Conservation (phyloP, 2,329 filamentous ascomycete genomes). For the Raffaelea arxii region DNA sequence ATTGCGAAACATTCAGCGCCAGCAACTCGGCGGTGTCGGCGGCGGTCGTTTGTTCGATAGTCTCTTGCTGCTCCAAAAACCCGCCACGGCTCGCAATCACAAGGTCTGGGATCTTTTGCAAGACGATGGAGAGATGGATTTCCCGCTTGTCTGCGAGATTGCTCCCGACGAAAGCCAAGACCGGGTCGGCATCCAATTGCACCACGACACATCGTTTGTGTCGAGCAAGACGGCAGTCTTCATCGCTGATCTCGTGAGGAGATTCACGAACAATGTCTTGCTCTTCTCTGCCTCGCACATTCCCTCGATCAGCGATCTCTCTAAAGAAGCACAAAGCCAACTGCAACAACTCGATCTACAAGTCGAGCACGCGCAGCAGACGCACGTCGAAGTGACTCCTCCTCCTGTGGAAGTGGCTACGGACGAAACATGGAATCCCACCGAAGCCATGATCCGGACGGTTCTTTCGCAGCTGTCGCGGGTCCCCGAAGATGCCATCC, state of each 20-base stretch:
- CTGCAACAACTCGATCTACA: background rate
- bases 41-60: constrained; percentile 64
- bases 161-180: constrained; percentile 44
- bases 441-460: constrained; percentile 43
- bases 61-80: constrained; percentile 67
- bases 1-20: constrained; percentile 58
- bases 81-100: constrained; percentile 43
- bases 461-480: constrained; percentile 51
- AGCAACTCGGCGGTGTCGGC: constrained; percentile 25
- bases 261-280: background rate
- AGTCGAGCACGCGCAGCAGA: background rate
- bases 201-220: constrained; percentile 39
- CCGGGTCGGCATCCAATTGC: constrained; percentile 47
- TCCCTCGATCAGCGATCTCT: background rate
- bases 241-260: background rate
- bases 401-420: too few relatives aligned
- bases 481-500: constrained; percentile 38
- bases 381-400: background rate
- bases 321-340: background rate
- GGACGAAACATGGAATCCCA: constrained; percentile 33
- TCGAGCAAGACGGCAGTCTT: background rate
- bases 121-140: constrained; percentile 59
- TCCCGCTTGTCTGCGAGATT: constrained; percentile 70
- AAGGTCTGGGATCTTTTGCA: constrained; percentile 45
- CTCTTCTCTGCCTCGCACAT: background rate